These are phyloP conservation scores for Quercus parvula DNA, from an alignment of 306 rosid species.

Conservation along the genomic window DNA sequence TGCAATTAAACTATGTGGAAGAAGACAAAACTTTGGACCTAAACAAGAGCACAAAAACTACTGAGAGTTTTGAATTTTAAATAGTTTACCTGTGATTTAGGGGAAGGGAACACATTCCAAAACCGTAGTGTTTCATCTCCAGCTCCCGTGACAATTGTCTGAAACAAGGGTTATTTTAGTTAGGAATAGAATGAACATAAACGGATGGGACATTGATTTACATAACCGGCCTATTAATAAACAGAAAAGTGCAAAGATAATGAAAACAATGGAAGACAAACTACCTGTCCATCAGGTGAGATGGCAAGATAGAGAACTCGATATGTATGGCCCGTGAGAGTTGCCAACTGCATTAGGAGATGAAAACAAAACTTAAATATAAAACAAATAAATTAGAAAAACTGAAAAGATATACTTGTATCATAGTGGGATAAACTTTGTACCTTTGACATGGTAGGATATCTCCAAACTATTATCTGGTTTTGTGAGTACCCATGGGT, in stretches of 20 bases:
- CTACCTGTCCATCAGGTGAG: slow-evolving; percentile 98
- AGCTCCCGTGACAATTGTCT: slow-evolving; percentile 99
- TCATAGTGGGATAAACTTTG: slow-evolving; percentile 6
- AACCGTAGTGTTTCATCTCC: slow-evolving; percentile 98
- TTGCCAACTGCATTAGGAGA: slow-evolving; percentile 64
- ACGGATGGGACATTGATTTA: slow-evolving; percentile 3
- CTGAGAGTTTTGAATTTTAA: background rate
- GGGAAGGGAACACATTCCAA: slow-evolving; percentile 97
- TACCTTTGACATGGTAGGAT: slow-evolving; percentile 98
- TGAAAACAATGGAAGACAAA: background rate
- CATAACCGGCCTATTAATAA: background rate
- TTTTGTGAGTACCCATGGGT: slow-evolving; percentile 98
- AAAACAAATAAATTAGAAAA: background rate
- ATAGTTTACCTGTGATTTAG: slow-evolving; percentile 87
- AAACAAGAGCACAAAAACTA: background rate
- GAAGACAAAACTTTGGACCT: background rate
- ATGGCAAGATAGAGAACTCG: slow-evolving; percentile 97
- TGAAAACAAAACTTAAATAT: slow-evolving; percentile 13
- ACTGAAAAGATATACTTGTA: background rate
- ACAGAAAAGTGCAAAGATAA: background rate
- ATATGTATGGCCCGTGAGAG: slow-evolving; percentile 92
- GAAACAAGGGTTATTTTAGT: slow-evolving; percentile 23
- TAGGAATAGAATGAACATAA: slow-evolving; percentile 12
- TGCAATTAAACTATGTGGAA: background rate
- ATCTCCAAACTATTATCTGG: slow-evolving; percentile 98